These are phyloP conservation scores for Aphanomyces euteiches DNA, from an alignment of 352 stramenopile species.

Conservation along the genomic window DNA sequence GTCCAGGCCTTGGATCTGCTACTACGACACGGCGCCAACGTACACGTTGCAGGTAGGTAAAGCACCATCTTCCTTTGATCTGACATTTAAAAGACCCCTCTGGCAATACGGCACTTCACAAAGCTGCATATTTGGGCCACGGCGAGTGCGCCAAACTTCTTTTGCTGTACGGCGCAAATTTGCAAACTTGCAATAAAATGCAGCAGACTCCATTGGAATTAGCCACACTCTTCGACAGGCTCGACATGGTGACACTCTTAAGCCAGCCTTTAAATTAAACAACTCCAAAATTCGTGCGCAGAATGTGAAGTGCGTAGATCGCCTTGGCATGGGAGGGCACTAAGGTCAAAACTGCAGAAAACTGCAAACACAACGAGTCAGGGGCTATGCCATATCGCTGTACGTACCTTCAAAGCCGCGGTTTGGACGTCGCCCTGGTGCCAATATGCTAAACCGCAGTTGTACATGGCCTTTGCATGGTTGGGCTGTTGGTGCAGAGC, in stretches of 20 bases:
- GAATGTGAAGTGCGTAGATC: constrained; percentile 26
- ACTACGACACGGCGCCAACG: constrained; percentile 37
- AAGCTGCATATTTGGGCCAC: constrained; percentile 45
- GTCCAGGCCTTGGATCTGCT: constrained; percentile 36
- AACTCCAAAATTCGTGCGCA: constrained; percentile 12
- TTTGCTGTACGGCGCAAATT: constrained; percentile 35
- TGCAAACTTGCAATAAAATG: constrained; percentile 34
- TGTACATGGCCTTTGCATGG: constrained; percentile 15
- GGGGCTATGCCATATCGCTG: neutral
- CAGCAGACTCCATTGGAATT: constrained; percentile 41
- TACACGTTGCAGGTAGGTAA: constrained; percentile 35
- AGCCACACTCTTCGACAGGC: constrained; percentile 44
- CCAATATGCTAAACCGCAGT: constrained; percentile 11
- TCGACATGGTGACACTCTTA: constrained; percentile 37
- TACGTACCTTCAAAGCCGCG: constrained; percentile 5
- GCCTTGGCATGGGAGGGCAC: constrained; percentile 20
- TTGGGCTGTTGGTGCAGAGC: neutral
- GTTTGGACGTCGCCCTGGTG: neutral
- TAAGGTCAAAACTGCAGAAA: constrained; percentile 10
- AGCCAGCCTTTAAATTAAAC: neutral
- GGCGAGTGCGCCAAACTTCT: constrained; percentile 38
- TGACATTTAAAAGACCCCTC: constrained; percentile 25
- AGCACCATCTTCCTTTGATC: neutral
- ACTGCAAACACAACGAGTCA: constrained; percentile 1
- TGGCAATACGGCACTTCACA: constrained; percentile 48